Percentiles rank a stretch among this genome's conserved stretches.
Evolutionary conservation across 2,329 filamentous ascomycete species (phyloP).

Genomic region (Clarireedia homoeocarpa): DNA sequence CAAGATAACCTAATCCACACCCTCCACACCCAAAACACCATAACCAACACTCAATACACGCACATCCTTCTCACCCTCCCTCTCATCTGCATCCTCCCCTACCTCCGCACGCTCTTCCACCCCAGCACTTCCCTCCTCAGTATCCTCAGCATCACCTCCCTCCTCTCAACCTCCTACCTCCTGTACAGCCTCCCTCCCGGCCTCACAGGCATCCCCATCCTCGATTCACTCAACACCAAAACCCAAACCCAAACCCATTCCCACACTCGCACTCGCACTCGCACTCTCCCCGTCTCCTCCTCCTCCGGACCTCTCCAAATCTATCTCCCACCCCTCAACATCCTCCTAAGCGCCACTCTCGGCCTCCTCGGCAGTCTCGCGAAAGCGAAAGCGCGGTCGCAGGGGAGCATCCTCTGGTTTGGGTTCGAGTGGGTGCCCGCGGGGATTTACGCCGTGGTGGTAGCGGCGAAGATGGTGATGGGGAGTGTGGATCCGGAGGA

Average conservation of each 20-base stretch:
- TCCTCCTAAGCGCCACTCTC: slow-evolving; percentile 46
- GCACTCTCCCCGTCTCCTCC: background rate
- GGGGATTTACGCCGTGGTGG: slow-evolving; percentile 51
- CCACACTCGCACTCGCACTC: background rate
- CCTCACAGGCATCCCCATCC: slow-evolving; percentile 41
- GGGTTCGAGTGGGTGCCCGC: slow-evolving; percentile 45
- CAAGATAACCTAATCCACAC: slow-evolving; percentile 55
- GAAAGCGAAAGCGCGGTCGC: background rate
- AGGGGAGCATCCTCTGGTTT: slow-evolving; percentile 28
- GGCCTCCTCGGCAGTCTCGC: slow-evolving; percentile 33
- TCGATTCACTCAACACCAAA: slow-evolving; percentile 34
- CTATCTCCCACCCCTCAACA: slow-evolving; percentile 54
- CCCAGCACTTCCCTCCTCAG: slow-evolving; percentile 31
- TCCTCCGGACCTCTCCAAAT: slow-evolving; percentile 42
- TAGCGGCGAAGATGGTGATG: slow-evolving; percentile 59
- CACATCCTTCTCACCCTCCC: slow-evolving; percentile 54
- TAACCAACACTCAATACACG: slow-evolving; percentile 50
- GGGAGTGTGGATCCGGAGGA: slow-evolving; percentile 56
- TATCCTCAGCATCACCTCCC: slow-evolving; percentile 53
- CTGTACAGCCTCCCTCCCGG: slow-evolving; percentile 48
- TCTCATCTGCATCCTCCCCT: slow-evolving; percentile 45
- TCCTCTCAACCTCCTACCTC: slow-evolving; percentile 54
- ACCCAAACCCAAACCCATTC: too few relatives aligned
- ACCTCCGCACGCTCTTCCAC: slow-evolving; percentile 41
- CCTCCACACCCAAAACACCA: slow-evolving; percentile 47